Conservation (phyloP, 1,284 basidiomycete genomes). For the Ceratobasidium sp. region DNA sequence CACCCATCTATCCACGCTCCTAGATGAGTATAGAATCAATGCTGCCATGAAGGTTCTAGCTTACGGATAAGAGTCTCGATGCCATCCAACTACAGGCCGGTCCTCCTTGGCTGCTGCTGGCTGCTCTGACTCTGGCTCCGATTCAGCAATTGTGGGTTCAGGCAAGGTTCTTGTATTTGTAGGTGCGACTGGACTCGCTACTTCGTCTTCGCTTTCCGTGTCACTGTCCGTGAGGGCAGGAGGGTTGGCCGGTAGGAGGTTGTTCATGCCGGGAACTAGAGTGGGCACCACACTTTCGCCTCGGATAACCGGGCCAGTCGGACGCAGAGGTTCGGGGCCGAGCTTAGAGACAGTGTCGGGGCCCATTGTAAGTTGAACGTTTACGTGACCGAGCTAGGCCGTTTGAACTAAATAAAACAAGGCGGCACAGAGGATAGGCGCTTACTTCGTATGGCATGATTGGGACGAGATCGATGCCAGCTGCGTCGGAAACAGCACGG, state of each 20-base stretch:
- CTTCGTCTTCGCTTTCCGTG: not conserved
- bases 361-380: conserved; percentile 41
- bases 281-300: conserved; percentile 3
- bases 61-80: conserved; percentile 21
- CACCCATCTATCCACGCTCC: conserved; percentile 40
- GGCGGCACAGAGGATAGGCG: not conserved
- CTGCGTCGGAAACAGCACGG: conserved; percentile 44
- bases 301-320: not conserved
- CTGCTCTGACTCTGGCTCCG: conserved; percentile 6
- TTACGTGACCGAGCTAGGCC: conserved; percentile 40
- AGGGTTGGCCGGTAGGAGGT: conserved; percentile 3
- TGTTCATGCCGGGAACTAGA: conserved; percentile 1
- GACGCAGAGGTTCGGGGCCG: not conserved
- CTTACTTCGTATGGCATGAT: conserved; percentile 40
- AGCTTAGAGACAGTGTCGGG: conserved; percentile 30
- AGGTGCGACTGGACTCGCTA: not conserved
- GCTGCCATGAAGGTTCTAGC: not conserved
- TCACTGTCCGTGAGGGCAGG: conserved; percentile 4
- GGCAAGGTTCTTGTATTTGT: not conserved
- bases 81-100: conserved; percentile 35
- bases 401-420: not conserved
- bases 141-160: not conserved
- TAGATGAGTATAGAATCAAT: not conserved
- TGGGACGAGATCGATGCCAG: conserved; percentile 46
- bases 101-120: not conserved